Evolutionary conservation across 306 rosid genomes (phyloP).

Genomic region (Elaeagnus macrophylla): DNA sequence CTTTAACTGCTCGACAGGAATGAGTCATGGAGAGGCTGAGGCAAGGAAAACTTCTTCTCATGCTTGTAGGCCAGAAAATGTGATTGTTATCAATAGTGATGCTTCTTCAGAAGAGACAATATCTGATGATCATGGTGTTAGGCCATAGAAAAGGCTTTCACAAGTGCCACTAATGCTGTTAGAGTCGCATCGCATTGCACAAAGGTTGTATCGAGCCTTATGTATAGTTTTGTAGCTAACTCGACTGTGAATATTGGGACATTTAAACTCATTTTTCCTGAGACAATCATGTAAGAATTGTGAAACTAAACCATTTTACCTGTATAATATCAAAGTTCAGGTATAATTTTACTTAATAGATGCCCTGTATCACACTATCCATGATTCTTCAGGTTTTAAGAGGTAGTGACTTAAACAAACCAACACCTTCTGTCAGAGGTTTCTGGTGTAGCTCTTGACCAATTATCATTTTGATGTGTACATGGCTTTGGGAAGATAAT

Average conservation of each 20-base stretch:
- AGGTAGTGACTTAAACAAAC: too few species aligned
- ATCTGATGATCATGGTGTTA: slow-evolving; percentile 43
- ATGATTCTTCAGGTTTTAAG: too few species aligned
- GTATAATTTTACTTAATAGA: too few species aligned
- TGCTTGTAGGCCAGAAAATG: slow-evolving; percentile 20
- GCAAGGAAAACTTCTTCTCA: slow-evolving; percentile 20
- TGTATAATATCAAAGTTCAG: too few species aligned
- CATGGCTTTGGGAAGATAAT: too few species aligned
- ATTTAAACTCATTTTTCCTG: background rate
- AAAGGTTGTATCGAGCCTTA: slow-evolving; percentile 14
- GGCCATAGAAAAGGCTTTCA: slow-evolving; percentile 23
- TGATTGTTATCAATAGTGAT: slow-evolving; percentile 47
- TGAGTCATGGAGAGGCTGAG: slow-evolving; percentile 25
- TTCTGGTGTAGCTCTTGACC: too few species aligned
- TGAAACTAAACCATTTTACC: too few species aligned
- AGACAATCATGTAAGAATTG: too few species aligned
- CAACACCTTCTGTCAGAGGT: too few species aligned
- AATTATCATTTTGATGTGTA: too few species aligned
- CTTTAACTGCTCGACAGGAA: slow-evolving; percentile 24
- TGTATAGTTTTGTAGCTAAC: slow-evolving; percentile 23
- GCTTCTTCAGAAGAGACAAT: slow-evolving; percentile 65
- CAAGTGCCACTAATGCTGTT: slow-evolving; percentile 8
- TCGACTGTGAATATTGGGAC: slow-evolving; percentile 16
- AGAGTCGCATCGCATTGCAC: slow-evolving; percentile 7
- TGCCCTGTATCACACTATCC: too few species aligned